Evolutionary conservation across 768 basidiomycete genomes (phyloP).

Genomic region (Porphyrellus cyaneotinctus): DNA sequence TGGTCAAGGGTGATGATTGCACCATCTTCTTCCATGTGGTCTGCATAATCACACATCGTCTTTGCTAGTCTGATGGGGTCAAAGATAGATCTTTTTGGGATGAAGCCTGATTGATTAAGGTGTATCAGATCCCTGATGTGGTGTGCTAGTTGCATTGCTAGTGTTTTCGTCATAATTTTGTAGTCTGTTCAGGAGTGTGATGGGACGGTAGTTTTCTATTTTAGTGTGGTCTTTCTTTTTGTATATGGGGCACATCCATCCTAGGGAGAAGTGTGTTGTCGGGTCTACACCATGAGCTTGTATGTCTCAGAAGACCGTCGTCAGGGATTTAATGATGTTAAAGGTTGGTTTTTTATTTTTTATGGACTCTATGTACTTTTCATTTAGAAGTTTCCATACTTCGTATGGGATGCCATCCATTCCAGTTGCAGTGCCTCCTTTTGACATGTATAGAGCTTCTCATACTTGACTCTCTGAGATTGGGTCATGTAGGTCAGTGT

Average conservation of each 20-base stretch:
- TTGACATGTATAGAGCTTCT: neutral
- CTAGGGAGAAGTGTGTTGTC: neutral
- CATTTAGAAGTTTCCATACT: neutral
- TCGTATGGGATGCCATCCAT: neutral
- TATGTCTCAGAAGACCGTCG: neutral
- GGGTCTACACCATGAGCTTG: neutral
- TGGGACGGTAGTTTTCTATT: conserved; percentile 29
- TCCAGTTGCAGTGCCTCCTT: neutral
- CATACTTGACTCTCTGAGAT: too few species aligned
- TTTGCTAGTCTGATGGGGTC: conserved; percentile 32
- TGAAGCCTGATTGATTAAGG: conserved; percentile 37
- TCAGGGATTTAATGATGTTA: neutral
- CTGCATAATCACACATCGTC: conserved; percentile 15
- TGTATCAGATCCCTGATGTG: conserved; percentile 10
- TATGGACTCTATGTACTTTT: accelerated
- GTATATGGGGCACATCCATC: conserved; percentile 1
- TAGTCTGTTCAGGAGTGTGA: too few species aligned
- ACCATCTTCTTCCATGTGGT: conserved; percentile 24
- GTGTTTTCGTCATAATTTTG: conserved; percentile 26
- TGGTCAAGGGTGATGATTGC: conserved; percentile 33
- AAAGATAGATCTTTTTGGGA: conserved; percentile 24
- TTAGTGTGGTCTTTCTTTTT: neutral
- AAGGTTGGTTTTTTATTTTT: neutral
- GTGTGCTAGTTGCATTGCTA: conserved; percentile 16
- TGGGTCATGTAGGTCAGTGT: too few species aligned